Evolutionary conservation across 148 eudicot species (phyloP), one percentile per base, ranked within the genome.

Genomic region (Rhododendron mucronatum): DNA sequence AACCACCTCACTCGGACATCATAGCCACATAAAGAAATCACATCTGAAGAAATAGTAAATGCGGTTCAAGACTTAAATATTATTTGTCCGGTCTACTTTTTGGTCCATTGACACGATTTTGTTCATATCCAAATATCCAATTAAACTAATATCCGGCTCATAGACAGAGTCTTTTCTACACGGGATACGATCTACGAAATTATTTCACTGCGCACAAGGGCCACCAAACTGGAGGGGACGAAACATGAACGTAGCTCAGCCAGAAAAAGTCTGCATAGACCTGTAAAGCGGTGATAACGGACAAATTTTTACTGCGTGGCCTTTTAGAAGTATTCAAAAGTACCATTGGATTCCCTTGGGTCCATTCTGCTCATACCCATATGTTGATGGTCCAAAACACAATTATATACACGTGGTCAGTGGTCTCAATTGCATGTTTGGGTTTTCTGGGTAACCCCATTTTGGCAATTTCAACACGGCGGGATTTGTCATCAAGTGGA

Each of bases 271-370:
- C 20, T 5, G 65, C 23, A n/a, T 6, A 18, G 23, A 5, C 23
- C 20, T 23, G 67, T 26, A 26, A 69, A 69, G 16, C 14, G 76
- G 30, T 71, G 76, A 30, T 71, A 30, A 30, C 18, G 76, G 76
- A 71, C 76, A 71, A 28, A 30, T 71, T 71, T 71, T 71, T 7
- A 30, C 37, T 71, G 37, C 26, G 28, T 8, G 6, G 20, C 1
- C 37, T 71, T 30, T n/a, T 20, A 59, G 23, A 55, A 15, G 23
- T 26, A n/a, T 69, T 12, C 4, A 11, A 9, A 69, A 69, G 30
- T 69, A 71, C 39, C 76, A 28, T 71, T 71, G 76, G 76, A 71
- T 71, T 71, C 76, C 76, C 39, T 71, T 28, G 76, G 76, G 76
- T 28, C 37, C 39, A 11, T 4, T 23, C 15, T 2, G 39, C 37